Evolutionary conservation across 306 rosid genomes (phyloP), one percentile per base, ranked within the genome.

Genomic region (Sophora flavescens): DNA sequence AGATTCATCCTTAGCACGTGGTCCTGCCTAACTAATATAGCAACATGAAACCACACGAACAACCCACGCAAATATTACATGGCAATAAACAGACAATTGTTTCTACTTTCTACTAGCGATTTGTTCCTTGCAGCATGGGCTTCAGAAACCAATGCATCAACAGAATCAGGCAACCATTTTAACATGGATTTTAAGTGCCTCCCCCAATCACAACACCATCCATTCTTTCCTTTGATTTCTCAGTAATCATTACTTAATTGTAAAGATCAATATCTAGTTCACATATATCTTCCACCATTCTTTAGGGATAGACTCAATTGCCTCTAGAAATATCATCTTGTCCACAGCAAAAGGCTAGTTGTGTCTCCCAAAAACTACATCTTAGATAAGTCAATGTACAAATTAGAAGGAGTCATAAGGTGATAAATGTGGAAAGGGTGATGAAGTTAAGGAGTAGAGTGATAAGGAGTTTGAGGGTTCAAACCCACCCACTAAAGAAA

Each of bases 221-320:
- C 90, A 88, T 90, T 87, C 93, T 87, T 33, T 92, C 93, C 81
- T 90, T 90, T 1, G 97, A 90, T 82, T 84, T 93, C 51, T 90
- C 88, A 6, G 91, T 81, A 71, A 90, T 59, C 93, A 93, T 86
- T 48, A 93, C 90, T 63, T 87, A 72, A 62, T 85, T 89, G 77
- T 86, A 90, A 51, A 88, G 90, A 81, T 93, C 92, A 32, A 88
- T 83, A 67, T 93, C 97, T 73, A 93, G 80, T 84, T 90, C 97
- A 52, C 97, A 93, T 78, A 90, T 84, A 82, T 93, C 97, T 80
- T 80, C 99, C 99, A 95, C 99, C 99, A 95, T 84, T 95, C 99
- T 78, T 78, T 87, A 6, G 97, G 96, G 62, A 95, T 90, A 68
- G 76, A 66, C 50, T 90, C 95, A 9, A 76, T 18, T 78, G 83